A percentile compares a stretch with the other conserved stretches of the same genome.
These are phyloP conservation scores for Xylaria telfairii DNA, from an alignment of 495 filamentous ascomycete species.

Conservation along the genomic window DNA sequence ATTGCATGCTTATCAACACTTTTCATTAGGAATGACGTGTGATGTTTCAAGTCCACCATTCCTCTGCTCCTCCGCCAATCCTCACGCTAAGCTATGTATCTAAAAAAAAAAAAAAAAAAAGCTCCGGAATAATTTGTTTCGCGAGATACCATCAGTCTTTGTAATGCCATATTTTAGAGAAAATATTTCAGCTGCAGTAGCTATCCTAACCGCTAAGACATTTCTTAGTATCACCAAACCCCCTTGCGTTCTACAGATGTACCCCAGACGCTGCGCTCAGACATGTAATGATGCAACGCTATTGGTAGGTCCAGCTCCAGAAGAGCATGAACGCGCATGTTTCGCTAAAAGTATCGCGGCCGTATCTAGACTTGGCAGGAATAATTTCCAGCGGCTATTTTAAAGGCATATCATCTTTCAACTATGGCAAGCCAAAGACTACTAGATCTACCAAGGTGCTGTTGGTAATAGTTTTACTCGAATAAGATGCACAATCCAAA, in stretches of 20 bases:
- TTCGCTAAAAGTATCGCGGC: neutral
- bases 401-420: neutral
- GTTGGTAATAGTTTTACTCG: neutral
- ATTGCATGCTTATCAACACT: neutral
- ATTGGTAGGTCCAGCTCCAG: neutral
- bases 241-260: neutral
- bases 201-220: too few relatives aligned
- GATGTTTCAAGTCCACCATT: neutral
- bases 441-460: neutral
- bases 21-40: neutral
- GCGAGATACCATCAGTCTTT: neutral
- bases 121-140: neutral
- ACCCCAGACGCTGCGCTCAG: slow-evolving; percentile 12
- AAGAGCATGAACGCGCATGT: slow-evolving; percentile 3
- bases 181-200: neutral
- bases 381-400: neutral
- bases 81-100: neutral
- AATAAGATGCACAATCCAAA: neutral
- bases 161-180: neutral
- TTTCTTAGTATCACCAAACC: neutral
- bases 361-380: neutral
- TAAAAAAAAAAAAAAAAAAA: too few relatives aligned
- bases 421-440: slow-evolving; percentile 5
- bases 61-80: neutral
- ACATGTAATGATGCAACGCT: neutral